Evolutionary conservation across 1,284 basidiomycete species (phyloP), one percentile per base, ranked within the genome.

Genomic region (Leccinum griseonigrum): DNA sequence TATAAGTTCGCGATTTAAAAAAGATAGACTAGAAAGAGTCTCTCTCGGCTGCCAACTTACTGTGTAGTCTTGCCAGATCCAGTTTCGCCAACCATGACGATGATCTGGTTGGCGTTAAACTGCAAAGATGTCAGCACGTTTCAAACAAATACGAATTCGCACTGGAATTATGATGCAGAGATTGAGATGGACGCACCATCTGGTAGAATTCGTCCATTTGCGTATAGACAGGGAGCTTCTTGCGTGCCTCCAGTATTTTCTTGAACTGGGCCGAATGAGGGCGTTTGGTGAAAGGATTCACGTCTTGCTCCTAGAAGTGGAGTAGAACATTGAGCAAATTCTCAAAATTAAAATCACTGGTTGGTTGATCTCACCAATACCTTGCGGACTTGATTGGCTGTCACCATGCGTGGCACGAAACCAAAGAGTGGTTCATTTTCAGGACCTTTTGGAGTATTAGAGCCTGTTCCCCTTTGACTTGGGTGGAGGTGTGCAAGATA

Each of bases 41-140:
- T 71, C 63, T 72, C 62, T 67, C 59, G 58, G 58, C 59, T 54
- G 28, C 28, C 40, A 70, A 76, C 86, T 70, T 73, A 94, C 91
- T 98, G 97, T 46, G 97, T 98, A 2, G 97, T 98, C 81, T 99
- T 99, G 60, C 97, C 97, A 29, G 94, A 95, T 11, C 97, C 97
- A 1, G 97, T 98, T 81, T 99, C 97, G 69, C 97, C 97, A 67
- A 98, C 94, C 87, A 99, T 93, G 61, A 99, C 88, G 55, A 95
- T 92, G 68, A 97, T 90, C 79, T 97, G 95, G 78, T 95, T 87
- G 68, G 87, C 80, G 63, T 79, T 88, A 78, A 95, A 97, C 87
- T 94, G 48, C n/a, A 5, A 32, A 72, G 2, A 51, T 55, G 54
- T 36, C 13, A 54, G 66, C 54, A 22, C 18, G 11, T 18, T 46